Base-by-base conservation (phyloP, 108 stramenopile genomes). In the Thalassiosira profunda region DNA sequence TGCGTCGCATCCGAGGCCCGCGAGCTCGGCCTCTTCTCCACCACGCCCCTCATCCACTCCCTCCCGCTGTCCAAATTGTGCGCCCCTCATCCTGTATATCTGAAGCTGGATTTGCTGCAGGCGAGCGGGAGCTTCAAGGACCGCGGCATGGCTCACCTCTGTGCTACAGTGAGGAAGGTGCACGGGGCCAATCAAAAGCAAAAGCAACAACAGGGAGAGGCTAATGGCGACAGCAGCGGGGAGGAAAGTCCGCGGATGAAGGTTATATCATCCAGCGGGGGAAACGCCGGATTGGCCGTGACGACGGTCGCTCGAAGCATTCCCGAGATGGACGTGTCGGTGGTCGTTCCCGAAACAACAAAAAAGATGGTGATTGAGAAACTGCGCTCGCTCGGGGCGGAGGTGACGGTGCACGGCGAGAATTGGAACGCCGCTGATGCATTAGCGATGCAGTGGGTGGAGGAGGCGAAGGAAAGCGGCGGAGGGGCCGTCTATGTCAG, bases 351-450 rank as follows among this genome's bases (percentile, higher is more conserved):
- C 2, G 55, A 79, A 56, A 96, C 94, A 17, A 97, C 97, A 21
- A 93, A 93, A 60, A 80, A 85, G 17, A 33, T 93, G 28, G 92
- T 97, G 38, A 63, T 95, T 31, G 80, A 69, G 18, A 94, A 93
- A 53, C 40, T 96, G n/a, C 47, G 82, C 25, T 61, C 84, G 0
- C 66, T 90, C n/a, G 93, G 93, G 14, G 97, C 97, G 5, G 61
- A 81, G 2, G 93, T 97, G 1, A 85, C 86, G 11, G 75, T 96
- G n/a, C 77, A 76, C 52, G 97, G 97, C 1, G 61, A 76, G 18
- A 90, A 93, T 70, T 97, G 97, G 97, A 96, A 97, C 60, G 92
- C 54, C 20, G 97, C 97, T 14, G 95, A 97, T 72, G 38, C 21
- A 21, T 57, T 87, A 67, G 89, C 89, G 11, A 72, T 87, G 18